A percentile compares a stretch with the other conserved stretches of the same genome.
These are phyloP conservation scores for Trichoderma sp. DNA, from an alignment of 2,329 filamentous ascomycete species.

Conservation along the genomic window DNA sequence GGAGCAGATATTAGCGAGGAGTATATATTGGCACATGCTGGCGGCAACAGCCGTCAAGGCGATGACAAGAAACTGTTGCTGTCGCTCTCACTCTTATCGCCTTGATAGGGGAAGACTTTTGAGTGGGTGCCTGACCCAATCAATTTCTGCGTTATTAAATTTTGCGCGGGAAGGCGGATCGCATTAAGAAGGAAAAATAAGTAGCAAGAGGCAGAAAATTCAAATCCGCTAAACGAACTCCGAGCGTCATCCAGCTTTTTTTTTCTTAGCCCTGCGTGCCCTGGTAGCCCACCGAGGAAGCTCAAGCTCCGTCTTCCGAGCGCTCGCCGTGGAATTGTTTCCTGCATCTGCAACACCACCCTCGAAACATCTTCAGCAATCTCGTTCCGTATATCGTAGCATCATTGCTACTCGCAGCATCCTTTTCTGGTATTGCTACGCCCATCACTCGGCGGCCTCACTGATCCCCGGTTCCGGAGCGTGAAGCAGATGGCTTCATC, in stretches of 20 bases:
- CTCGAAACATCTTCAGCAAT: not conserved
- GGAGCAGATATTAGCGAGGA: no score
- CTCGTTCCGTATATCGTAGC: not conserved
- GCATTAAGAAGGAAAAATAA: constrained; percentile 6
- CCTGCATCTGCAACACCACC: constrained; percentile 7
- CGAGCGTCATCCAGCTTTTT: constrained; percentile 25
- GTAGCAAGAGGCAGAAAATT: constrained; percentile 13
- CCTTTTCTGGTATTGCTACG: not conserved
- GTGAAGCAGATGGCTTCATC: constrained; percentile 50
- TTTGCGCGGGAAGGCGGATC: constrained; percentile 25
- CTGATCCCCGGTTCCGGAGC: constrained; percentile 23
- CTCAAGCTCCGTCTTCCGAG: constrained; percentile 20
- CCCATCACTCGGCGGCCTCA: not conserved
- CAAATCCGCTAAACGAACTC: constrained; percentile 11
- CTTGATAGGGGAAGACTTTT: constrained; percentile 18
- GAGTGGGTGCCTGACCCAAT: constrained; percentile 26
- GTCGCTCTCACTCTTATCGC: constrained; percentile 16
- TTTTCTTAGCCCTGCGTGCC: constrained; percentile 25
- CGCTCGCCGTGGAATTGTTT: constrained; percentile 3
- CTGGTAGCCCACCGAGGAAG: constrained; percentile 17
- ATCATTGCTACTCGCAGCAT: not conserved
- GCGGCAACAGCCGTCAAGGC: not conserved
- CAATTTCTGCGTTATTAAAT: constrained; percentile 31
- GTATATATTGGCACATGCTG: not conserved
- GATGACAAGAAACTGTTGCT: not conserved